Evolutionary conservation across 2,329 filamentous ascomycete species (phyloP).

Genomic region (Fusarium luffae): DNA sequence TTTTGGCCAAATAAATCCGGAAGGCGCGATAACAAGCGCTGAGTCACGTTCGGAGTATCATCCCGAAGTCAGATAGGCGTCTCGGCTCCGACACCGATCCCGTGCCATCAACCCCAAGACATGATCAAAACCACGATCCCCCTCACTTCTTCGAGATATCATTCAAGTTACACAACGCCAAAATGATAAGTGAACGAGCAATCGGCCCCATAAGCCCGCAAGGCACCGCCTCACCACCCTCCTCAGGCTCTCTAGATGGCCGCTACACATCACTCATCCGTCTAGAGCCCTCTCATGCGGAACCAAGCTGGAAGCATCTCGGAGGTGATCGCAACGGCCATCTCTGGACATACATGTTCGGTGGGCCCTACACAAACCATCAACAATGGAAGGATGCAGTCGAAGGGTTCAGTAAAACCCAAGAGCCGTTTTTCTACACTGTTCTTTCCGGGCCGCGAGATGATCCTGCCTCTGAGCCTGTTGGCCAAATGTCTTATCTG

Average conservation of each 20-base stretch:
- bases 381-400: constrained; percentile 37
- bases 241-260: constrained; percentile 44
- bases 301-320: constrained; percentile 48
- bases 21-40: constrained; percentile 3
- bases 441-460: constrained; percentile 52
- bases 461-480: constrained; percentile 46
- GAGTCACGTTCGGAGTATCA: constrained; percentile 18
- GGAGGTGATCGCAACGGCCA: constrained; percentile 47
- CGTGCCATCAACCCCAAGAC: neutral
- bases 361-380: constrained; percentile 37
- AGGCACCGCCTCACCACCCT: constrained; percentile 29
- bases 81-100: constrained; percentile 6
- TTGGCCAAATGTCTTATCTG: constrained; percentile 59
- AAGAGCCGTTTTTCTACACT: constrained; percentile 57
- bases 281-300: constrained; percentile 43
- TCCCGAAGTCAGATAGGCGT: constrained; percentile 2
- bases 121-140: neutral
- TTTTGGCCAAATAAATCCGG: no score
- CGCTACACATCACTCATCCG: constrained; percentile 48
- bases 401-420: constrained; percentile 39
- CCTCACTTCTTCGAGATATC: neutral
- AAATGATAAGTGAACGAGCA: constrained; percentile 20
- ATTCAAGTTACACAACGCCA: neutral
- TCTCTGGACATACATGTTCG: constrained; percentile 52
- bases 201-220: constrained; percentile 37